Evolutionary conservation across 2,329 filamentous ascomycete genomes (phyloP).

Genomic region (Monascus ruber): DNA sequence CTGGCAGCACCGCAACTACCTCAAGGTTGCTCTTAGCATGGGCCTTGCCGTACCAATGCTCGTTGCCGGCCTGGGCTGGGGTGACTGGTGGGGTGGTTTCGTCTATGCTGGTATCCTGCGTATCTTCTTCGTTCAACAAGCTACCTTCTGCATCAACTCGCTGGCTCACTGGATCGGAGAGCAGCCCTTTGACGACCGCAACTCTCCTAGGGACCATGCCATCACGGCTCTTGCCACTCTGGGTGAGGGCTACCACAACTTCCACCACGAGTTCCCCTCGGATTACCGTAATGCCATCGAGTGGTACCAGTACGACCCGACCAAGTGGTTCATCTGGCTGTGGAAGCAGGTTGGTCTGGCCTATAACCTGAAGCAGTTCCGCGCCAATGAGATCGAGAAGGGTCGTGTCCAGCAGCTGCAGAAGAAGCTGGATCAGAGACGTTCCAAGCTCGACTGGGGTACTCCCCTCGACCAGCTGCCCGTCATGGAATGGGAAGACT

Average conservation of each 20-base stretch:
- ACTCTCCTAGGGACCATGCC: conserved; percentile 79
- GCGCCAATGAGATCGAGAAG: conserved; percentile 85
- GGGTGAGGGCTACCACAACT: conserved; percentile 87
- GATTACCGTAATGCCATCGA: conserved; percentile 87
- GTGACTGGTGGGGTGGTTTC: conserved; percentile 70
- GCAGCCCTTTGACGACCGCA: conserved; percentile 85
- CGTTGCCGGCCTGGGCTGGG: conserved; percentile 67
- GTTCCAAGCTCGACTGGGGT: conserved; percentile 73
- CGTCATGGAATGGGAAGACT: conserved; percentile 79
- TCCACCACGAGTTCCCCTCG: conserved; percentile 88
- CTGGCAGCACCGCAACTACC: conserved; percentile 79
- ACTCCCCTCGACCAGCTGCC: conserved; percentile 74
- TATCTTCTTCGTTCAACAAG: conserved; percentile 83
- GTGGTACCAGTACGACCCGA: conserved; percentile 87
- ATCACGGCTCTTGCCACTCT: conserved; percentile 77
- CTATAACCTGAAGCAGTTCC: conserved; percentile 83
- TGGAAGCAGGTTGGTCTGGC: conserved; percentile 79
- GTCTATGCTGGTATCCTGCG: conserved; percentile 77
- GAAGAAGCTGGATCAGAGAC: conserved; percentile 88
- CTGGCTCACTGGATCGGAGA: conserved; percentile 85
- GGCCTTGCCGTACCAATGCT: conserved; percentile 63
- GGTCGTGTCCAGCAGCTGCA: conserved; percentile 77
- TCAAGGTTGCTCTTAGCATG: conserved; percentile 69
- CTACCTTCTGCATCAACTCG: conserved; percentile 88
- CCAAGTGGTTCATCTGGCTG: conserved; percentile 76